Base-by-base conservation (phyloP, 2,329 filamentous ascomycete species). In the Fonsecaea nubica region DNA sequence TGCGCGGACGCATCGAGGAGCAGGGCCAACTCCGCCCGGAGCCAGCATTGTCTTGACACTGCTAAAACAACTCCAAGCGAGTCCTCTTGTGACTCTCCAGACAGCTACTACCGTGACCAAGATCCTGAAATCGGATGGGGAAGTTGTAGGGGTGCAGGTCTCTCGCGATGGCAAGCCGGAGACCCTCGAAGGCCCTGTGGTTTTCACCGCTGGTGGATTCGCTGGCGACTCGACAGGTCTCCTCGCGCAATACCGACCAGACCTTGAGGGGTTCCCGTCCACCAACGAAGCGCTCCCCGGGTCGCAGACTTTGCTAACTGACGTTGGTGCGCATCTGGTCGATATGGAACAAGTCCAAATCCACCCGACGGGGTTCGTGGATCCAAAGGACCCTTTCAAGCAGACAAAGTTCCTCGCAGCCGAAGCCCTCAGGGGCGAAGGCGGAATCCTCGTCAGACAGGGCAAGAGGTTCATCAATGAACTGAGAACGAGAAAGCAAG, bases 291-390 rank as follows among this genome's bases (percentile, higher is more conserved):
- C 84, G 1, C 77, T 84, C 0, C 83, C 86, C 0, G 86, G 85
- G 0, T 80, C 85, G 1, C 86, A 88, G 63, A 68, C 74, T 0
- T 71, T 84, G 1, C 74, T 84, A 5, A 77, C 76, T 1, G 73
- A 67, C 2, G 59, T 80, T 0, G 81, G 81, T 0, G 81, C 80
- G 0, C 74, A 77, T 40, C 61, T 82, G 12, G 64, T 81, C 1
- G 81, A 83, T 67, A 83, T 83, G 81, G 78, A 81, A 0, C 71
- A 76, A 18, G 86, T 90, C 1, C 88, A 90, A 74, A 81, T 90
- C 4, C 88, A 90, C 69, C 87, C 88, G 2, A 89, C 87, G 0
- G 86, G 86, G 0, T 90, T 90, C 72, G 78, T 90, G 5, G 86
- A 89, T 68, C 83, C 83, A 0, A 78, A 80, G 1, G 79, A 81